Evolutionary conservation across 2,329 filamentous ascomycete genomes (phyloP), one percentile per base, ranked within the genome.

Genomic region (Sclerotiophoma versabilis): DNA sequence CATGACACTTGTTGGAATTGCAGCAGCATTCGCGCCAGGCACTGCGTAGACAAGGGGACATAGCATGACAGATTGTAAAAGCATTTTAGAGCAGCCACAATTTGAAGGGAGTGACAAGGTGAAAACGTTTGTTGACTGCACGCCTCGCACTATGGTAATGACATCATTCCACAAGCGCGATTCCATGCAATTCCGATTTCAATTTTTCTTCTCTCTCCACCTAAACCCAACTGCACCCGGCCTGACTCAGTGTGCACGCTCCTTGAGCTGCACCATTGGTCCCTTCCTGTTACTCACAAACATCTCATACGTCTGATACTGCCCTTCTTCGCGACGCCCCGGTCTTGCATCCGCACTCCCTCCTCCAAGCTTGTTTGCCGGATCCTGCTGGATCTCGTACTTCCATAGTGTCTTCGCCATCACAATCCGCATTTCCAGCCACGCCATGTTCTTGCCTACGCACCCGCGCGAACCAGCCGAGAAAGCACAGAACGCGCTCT

Each of bases 201-300:
- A n/a, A n/a, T n/a, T n/a, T n/a, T n/a, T n/a, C n/a, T n/a, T n/a
- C n/a, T n/a, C n/a, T n/a, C n/a, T n/a, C n/a, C n/a, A n/a, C n/a
- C n/a, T n/a, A n/a, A n/a, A n/a, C n/a, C n/a, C n/a, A n/a, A n/a
- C n/a, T n/a, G n/a, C n/a, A n/a, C n/a, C n/a, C n/a, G n/a, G n/a
- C n/a, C 8, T n/a, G 12, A 44, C 19, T 57, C 26, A 57, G 12
- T 52, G 43, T 2, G n/a, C 30, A n/a, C 60, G 53, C 42, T 62
- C 51, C 44, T 55, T 60, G 5, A 67, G 43, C 46, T 71, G 62
- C 7, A 74, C 50, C 43, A 73, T 63, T 4, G 74, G 73, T 6
- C 74, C 73, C 51, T 74, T 64, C 43, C 70, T 66, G 25, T 63
- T 61, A 2, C 64, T 63, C 30, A 72, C 58, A 53, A 73, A 68